phyloP scores from a whole-genome alignment of 352 stramenopile genomes.

The Pseudoperonospora humuli region DNA sequence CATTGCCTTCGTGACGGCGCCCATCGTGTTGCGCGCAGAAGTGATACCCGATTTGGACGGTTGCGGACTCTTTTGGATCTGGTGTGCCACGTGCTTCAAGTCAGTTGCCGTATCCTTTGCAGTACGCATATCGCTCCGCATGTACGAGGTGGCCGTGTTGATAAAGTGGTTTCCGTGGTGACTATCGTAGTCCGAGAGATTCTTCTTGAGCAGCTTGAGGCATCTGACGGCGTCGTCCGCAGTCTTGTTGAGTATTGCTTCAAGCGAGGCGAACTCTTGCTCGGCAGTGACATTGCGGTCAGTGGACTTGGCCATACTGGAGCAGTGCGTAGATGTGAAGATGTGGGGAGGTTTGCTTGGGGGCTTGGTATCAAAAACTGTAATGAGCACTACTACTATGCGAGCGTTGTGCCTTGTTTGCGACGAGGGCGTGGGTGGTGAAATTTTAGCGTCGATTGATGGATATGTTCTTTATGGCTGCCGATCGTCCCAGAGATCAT shows the following conservation, averaged over 20 bases:
- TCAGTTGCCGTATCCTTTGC: conserved; percentile 15
- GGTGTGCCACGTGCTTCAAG: conserved; percentile 8
- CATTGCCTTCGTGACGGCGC: conserved; percentile 3
- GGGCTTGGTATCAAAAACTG: neutral
- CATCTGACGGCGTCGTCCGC: conserved; percentile 13
- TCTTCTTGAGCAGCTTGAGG: conserved; percentile 14
- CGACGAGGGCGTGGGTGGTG: too few species aligned
- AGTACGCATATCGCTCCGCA: conserved; percentile 12
- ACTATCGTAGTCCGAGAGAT: conserved; percentile 14
- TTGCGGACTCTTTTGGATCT: conserved; percentile 9
- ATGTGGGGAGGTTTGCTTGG: neutral
- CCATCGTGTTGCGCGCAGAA: conserved; percentile 14
- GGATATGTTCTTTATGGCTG: too few species aligned
- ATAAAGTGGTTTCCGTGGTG: conserved; percentile 12
- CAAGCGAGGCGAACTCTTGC: conserved; percentile 14
- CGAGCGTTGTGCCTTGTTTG: too few species aligned
- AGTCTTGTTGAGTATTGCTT: conserved; percentile 10
- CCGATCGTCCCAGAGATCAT: too few species aligned
- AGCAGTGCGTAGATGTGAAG: neutral
- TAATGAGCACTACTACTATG: too few species aligned
- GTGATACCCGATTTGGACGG: conserved; percentile 9
- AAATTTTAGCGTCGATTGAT: too few species aligned
- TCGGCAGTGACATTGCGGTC: neutral
- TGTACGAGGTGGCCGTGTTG: conserved; percentile 20
- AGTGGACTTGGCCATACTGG: neutral